Evolutionary conservation across 352 stramenopile species (phyloP), one percentile per base, ranked within the genome.

Genomic region (Pythium plurisporium): DNA sequence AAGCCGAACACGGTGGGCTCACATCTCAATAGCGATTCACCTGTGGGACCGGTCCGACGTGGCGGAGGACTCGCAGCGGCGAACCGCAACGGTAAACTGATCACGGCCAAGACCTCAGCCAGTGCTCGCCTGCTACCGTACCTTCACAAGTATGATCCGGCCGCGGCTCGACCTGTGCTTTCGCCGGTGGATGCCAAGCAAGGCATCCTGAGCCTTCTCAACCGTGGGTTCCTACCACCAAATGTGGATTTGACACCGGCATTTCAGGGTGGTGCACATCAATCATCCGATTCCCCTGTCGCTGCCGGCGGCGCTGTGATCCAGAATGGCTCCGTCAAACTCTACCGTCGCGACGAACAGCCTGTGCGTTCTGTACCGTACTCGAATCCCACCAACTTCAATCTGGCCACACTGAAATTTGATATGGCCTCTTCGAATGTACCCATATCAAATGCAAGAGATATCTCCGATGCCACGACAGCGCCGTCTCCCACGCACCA

Each of bases 351-450:
- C 4, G 62, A 71, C 0, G 74, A 87, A 40, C 70, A 85, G 64
- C 72, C 72, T 1, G 65, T 70, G 47, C 72, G 71, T 1, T 29
- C 66, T 4, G 67, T 69, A 30, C 78, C 81, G 3, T 84, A 84
- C 57, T 82, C 77, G 2, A 84, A 84, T 29, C 73, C 81, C 6
- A 76, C 71, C 17, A 76, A 83, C 12, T 90, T 86, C 61, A 91
- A 91, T 38, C 66, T 91, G 19, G 76, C 80, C 33, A 65, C 74
- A n/a, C 61, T 93, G 26, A 93, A 89, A 58, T 90, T 91, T 42
- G 83, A 93, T 61, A 70, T 93, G 53, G 34, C 27, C 1, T 33
- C 60, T 25, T 10, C 41, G n/a, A 30, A 40, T 40, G 37, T 26
- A 57, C 14, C 45, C 46, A 44, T 41, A 36, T 57, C 49, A 30